These are phyloP conservation scores for Talaromyces sp. DNA, from an alignment of 2,329 filamentous ascomycete species.

Conservation along the genomic window DNA sequence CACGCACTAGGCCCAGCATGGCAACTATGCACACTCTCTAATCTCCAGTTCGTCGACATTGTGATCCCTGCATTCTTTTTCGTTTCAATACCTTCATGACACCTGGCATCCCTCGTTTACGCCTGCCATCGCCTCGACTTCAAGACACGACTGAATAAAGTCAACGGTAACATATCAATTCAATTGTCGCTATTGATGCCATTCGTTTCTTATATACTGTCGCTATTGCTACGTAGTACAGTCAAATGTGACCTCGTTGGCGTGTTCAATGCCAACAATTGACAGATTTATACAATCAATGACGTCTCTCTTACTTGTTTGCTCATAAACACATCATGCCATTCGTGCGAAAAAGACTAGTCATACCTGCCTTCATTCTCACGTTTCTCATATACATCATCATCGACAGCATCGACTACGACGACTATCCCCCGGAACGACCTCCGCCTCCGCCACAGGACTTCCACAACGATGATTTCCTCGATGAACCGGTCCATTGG, in stretches of 20 bases:
- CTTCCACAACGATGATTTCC: not conserved
- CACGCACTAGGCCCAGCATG: not conserved
- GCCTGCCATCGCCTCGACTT: not conserved
- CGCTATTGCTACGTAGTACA: not conserved
- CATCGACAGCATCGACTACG: conserved; percentile 5
- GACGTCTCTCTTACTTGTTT: not conserved
- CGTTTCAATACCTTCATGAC: not conserved
- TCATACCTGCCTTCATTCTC: conserved; percentile 26
- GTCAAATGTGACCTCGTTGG: not conserved
- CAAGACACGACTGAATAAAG: too few relatives aligned
- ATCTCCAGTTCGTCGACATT: not conserved
- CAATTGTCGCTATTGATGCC: not conserved
- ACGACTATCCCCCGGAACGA: conserved; percentile 21
- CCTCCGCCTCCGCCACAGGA: conserved; percentile 24
- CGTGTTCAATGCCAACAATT: not conserved
- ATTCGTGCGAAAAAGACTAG: conserved; percentile 25
- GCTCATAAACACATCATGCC: conserved; percentile 8
- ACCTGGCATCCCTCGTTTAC: not conserved
- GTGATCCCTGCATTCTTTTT: not conserved
- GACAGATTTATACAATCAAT: not conserved
- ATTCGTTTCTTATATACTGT: not conserved
- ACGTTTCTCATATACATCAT: conserved; percentile 23
- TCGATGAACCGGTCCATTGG: conserved; percentile 58
- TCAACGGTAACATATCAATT: not conserved
- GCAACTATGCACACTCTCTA: conserved; percentile 1